Percentiles rank a stretch among this genome's conserved stretches.
Conservation (phyloP, 345 rosid species). For the Ceriops tagal region DNA sequence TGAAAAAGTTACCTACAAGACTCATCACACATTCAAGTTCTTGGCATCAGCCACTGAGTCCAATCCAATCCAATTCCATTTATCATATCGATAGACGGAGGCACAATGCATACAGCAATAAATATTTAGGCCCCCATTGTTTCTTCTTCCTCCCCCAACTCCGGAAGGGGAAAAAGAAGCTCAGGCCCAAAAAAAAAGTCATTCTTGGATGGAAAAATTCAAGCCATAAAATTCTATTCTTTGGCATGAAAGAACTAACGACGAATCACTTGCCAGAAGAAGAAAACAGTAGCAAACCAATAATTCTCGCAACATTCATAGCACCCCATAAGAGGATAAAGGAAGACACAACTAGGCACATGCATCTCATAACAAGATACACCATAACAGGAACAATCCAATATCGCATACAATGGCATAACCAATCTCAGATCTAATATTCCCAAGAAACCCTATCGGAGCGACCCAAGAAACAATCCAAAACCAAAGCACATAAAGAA, state of each 20-base stretch:
- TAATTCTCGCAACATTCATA: not conserved
- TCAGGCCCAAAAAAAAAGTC: not conserved
- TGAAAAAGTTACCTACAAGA: not conserved
- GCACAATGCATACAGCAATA: not conserved
- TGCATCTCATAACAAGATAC: not conserved
- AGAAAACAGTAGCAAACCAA: no score
- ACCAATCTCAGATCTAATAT: not conserved
- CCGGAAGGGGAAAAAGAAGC: no score
- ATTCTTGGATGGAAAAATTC: not conserved
- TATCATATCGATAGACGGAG: not conserved
- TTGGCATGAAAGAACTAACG: not conserved
- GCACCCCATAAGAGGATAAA: not conserved
- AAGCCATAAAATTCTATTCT: constrained; percentile 14
- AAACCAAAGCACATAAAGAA: not conserved
- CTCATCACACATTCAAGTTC: not conserved
- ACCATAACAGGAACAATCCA: not conserved
- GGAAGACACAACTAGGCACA: not conserved
- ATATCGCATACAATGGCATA: not conserved
- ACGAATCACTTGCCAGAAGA: not conserved
- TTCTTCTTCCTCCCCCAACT: no score
- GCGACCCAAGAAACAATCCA: not conserved
- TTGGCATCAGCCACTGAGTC: not conserved
- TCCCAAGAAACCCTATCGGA: not conserved
- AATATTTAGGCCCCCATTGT: no score
- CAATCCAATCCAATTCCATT: not conserved